Conservation (phyloP, 495 filamentous ascomycete species). For the Penicillium paxilli region DNA sequence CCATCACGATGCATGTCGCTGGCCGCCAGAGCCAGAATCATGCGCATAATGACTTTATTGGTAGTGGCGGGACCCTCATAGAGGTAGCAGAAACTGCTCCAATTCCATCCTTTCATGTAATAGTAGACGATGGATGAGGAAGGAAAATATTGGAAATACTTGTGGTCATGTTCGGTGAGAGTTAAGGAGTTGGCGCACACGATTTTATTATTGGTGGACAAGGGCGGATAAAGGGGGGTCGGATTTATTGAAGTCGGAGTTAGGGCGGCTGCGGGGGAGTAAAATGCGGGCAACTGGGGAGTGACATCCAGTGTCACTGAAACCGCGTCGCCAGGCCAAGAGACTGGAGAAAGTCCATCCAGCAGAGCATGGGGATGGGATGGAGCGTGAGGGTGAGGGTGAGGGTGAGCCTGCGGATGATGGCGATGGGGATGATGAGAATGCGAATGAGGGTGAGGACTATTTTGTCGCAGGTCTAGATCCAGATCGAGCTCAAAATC, state of each 20-base stretch:
- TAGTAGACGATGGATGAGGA: conserved; percentile 43
- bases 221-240: conserved; percentile 27
- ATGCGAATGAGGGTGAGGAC: no score
- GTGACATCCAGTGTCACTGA: conserved; percentile 2
- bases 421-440: no score
- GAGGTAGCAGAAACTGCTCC: conserved; percentile 43
- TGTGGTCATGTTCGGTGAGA: conserved; percentile 36
- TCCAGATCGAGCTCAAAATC: conserved; percentile 10
- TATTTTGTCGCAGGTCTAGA: background rate
- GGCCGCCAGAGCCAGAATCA: conserved; percentile 42
- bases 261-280: conserved; percentile 6
- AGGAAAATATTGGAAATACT: conserved; percentile 45
- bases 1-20: conserved; percentile 45
- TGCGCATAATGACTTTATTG: conserved; percentile 46
- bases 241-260: conserved; percentile 2
- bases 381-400: no score
- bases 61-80: conserved; percentile 38
- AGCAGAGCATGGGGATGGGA: conserved; percentile 10
- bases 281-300: conserved; percentile 9
- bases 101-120: conserved; percentile 45
- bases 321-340: conserved; percentile 21
- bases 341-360: conserved; percentile 15
- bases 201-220: conserved; percentile 22
- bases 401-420: no score
- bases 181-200: conserved; percentile 39